phyloP scores from a whole-genome alignment of 306 rosid genomes.

The Cicer yamashitae region DNA sequence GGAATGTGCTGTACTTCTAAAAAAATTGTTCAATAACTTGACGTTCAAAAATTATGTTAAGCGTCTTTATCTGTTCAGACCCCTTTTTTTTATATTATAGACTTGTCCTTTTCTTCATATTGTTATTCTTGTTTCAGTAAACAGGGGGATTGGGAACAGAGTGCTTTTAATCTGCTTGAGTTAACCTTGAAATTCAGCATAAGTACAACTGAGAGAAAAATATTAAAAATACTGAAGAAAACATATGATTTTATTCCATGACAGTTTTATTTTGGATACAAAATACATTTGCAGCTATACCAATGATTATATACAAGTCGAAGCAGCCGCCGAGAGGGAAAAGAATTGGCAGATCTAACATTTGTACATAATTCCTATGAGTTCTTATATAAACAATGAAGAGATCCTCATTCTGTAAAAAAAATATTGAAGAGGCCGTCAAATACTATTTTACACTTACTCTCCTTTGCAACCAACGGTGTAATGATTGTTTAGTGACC shows the following conservation, averaged over 20 bases:
- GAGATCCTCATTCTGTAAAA: constrained; percentile 14
- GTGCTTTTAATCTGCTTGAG: constrained; percentile 12
- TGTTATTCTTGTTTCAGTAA: constrained; percentile 24
- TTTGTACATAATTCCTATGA: constrained; percentile 39
- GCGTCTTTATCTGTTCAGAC: neutral
- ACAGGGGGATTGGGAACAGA: neutral
- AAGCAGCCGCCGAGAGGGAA: constrained; percentile 8
- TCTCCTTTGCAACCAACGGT: constrained; percentile 69
- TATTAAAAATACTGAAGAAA: neutral
- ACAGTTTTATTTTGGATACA: constrained; percentile 36
- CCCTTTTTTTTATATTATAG: neutral
- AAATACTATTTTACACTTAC: constrained; percentile 36
- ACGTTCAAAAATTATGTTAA: neutral
- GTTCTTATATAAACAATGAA: constrained; percentile 30
- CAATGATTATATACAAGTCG: constrained; percentile 23
- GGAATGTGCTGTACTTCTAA: neutral
- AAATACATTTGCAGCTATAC: constrained; percentile 19
- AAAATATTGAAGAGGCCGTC: constrained; percentile 23
- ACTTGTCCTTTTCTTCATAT: neutral
- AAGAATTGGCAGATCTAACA: constrained; percentile 28
- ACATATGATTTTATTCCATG: constrained; percentile 38
- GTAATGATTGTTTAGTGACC: constrained; percentile 76
- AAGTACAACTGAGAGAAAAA: constrained; percentile 3
- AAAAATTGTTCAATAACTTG: neutral
- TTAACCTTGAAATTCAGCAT: constrained; percentile 22